Conservation (phyloP, 169 alveolate species). For the Prorocentrum cordatum region DNA sequence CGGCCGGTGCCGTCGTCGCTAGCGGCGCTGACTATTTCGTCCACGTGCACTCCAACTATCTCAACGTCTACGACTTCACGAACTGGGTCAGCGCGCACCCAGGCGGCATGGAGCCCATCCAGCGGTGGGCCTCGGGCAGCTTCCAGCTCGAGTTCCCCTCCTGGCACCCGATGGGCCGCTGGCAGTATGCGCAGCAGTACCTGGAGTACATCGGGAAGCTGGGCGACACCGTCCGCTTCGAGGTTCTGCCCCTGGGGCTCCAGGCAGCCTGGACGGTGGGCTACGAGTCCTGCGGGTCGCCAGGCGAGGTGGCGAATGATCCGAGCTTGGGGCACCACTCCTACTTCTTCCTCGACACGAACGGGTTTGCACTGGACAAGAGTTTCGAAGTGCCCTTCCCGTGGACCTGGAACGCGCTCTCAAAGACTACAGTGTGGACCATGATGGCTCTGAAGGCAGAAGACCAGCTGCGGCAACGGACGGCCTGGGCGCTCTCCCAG, state of each 20-base stretch:
- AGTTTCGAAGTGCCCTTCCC: no score
- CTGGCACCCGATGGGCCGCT: slow-evolving; percentile 51
- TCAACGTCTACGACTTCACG: slow-evolving; percentile 17
- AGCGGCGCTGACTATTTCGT: slow-evolving; percentile 8
- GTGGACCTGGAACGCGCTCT: slow-evolving; percentile 45
- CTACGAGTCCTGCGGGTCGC: slow-evolving; percentile 35
- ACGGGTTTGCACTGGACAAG: no score
- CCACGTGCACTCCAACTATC: slow-evolving; percentile 46
- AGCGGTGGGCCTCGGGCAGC: slow-evolving; percentile 38
- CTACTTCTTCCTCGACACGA: no score
- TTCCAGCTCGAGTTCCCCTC: slow-evolving; percentile 20
- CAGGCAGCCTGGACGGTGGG: neutral
- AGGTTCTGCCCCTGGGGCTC: neutral
- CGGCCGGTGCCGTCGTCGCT: no score
- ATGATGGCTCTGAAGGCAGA: slow-evolving; percentile 28
- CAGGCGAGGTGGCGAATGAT: slow-evolving; percentile 66
- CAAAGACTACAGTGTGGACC: slow-evolving; percentile 36
- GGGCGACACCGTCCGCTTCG: no score
- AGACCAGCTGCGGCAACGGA: slow-evolving; percentile 54
- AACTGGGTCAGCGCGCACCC: slow-evolving; percentile 26
- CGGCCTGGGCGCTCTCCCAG: slow-evolving; percentile 66
- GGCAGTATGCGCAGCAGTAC: neutral
- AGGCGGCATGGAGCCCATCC: slow-evolving; percentile 18
- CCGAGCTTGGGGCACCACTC: neutral
- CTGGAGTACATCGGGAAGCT: neutral